These are phyloP conservation scores for Lobosporangium transversale DNA, from an alignment of 192 early-diverging fungal species.

Conservation along the genomic window DNA sequence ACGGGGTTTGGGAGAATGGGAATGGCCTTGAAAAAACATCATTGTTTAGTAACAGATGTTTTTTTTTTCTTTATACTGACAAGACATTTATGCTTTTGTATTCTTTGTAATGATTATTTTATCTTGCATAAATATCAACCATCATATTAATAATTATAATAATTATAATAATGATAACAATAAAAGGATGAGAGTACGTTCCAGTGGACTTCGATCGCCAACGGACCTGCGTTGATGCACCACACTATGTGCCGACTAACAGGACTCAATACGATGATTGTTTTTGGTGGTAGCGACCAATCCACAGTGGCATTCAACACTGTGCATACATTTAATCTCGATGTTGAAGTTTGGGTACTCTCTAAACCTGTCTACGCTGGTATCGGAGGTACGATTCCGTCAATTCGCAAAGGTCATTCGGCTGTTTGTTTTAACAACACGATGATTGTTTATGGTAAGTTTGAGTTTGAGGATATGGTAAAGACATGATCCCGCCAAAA, in stretches of 20 bases:
- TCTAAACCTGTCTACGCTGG: slow-evolving; percentile 44
- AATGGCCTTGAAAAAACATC: too few relatives aligned
- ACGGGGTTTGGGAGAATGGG: too few relatives aligned
- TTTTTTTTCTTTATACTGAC: too few relatives aligned
- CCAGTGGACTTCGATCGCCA: slow-evolving; percentile 68
- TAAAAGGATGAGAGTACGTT: slow-evolving; percentile 60
- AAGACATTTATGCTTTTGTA: too few relatives aligned
- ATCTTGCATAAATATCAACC: too few relatives aligned
- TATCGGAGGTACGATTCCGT: slow-evolving; percentile 54
- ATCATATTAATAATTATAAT: too few relatives aligned
- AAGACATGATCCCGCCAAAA: too few relatives aligned
- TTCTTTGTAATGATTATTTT: too few relatives aligned
- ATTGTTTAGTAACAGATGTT: too few relatives aligned
- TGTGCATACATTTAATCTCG: slow-evolving; percentile 61
- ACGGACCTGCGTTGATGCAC: slow-evolving; percentile 63
- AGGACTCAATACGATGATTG: slow-evolving; percentile 62
- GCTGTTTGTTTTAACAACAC: slow-evolving; percentile 72
- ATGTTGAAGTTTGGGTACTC: slow-evolving; percentile 64
- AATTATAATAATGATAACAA: too few relatives aligned
- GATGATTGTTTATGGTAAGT: slow-evolving; percentile 77
- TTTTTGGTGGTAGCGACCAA: slow-evolving; percentile 74
- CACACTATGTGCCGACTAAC: slow-evolving; percentile 65
- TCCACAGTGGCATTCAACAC: slow-evolving; percentile 58
- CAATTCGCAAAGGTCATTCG: slow-evolving; percentile 69
- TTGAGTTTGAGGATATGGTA: too few relatives aligned